phyloP scores from a whole-genome alignment of 2,329 filamentous ascomycete species.

The Monosporascus sp. region DNA sequence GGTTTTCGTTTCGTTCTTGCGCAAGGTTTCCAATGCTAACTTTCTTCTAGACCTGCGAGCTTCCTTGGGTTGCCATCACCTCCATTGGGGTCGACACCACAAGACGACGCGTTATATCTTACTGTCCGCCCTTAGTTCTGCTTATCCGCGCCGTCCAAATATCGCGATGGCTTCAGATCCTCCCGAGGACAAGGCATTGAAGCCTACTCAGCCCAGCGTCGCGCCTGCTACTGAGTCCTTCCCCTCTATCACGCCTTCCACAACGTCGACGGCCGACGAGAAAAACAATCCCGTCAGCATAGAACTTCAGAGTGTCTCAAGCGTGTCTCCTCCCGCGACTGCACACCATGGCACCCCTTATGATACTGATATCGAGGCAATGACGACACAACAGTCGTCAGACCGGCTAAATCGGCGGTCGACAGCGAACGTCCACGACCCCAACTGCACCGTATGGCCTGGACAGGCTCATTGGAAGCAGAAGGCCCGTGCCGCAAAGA shows the following conservation, averaged over 20 bases:
- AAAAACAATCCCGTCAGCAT: conserved; percentile 19
- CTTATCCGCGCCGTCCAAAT: too few species aligned
- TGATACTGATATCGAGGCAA: conserved; percentile 53
- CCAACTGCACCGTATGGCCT: conserved; percentile 54
- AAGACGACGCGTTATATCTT: not conserved
- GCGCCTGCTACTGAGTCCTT: conserved; percentile 15
- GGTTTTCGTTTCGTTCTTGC: too few species aligned
- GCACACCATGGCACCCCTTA: conserved; percentile 43
- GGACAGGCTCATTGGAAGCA: conserved; percentile 54
- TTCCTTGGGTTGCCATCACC: not conserved
- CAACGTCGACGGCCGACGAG: conserved; percentile 6
- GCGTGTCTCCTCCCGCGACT: conserved; percentile 39
- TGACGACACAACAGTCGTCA: conserved; percentile 34
- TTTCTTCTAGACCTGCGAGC: not conserved
- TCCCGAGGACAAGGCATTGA: conserved; percentile 1
- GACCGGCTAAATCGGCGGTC: conserved; percentile 28
- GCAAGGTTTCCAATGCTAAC: not conserved
- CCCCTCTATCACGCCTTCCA: conserved; percentile 5
- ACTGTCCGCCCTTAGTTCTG: too few species aligned
- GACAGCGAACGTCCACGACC: conserved; percentile 31
- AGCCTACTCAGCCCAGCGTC: conserved; percentile 6
- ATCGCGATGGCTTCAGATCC: conserved; percentile 3
- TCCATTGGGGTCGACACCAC: not conserved
- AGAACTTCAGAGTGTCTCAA: conserved; percentile 28
- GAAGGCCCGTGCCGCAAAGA: conserved; percentile 52